Conservation (phyloP, 371 early-diverging fungal species). For the Mucor indicus region DNA sequence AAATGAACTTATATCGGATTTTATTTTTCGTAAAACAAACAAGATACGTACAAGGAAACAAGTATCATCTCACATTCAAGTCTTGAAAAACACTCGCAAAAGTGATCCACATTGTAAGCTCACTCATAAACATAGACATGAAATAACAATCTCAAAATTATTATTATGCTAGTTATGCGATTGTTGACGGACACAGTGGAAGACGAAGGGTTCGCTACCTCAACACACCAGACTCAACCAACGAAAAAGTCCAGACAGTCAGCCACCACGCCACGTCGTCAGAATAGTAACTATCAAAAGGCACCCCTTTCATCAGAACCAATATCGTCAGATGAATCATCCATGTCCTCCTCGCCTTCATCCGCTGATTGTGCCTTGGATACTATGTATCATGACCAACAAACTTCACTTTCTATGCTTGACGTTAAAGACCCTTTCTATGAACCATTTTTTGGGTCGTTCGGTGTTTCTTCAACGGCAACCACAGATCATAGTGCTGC, state of each 20-base stretch:
- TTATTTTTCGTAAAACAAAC: conserved; percentile 63
- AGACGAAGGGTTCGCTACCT: conserved; percentile 24
- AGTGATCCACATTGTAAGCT: conserved; percentile 45
- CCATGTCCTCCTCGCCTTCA: conserved; percentile 36
- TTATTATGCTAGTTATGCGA: conserved; percentile 40
- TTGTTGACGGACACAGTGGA: conserved; percentile 42
- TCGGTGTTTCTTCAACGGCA: not conserved
- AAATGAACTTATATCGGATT: conserved; percentile 77
- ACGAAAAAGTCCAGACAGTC: too few relatives aligned
- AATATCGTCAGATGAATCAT: conserved; percentile 41
- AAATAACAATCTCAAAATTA: not conserved
- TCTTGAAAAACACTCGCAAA: conserved; percentile 72
- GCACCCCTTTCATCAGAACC: conserved; percentile 17
- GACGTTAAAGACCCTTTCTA: conserved; percentile 25
- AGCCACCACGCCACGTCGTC: too few relatives aligned
- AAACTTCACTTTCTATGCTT: conserved; percentile 22
- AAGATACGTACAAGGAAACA: conserved; percentile 72
- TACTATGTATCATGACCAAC: conserved; percentile 35
- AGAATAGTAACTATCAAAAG: conserved; percentile 3
- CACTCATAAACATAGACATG: not conserved
- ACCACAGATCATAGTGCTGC: conserved; percentile 3
- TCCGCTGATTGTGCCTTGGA: conserved; percentile 47
- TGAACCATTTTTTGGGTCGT: conserved; percentile 18
- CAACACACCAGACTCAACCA: too few relatives aligned
- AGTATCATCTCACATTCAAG: conserved; percentile 81